Evolutionary conservation across 2,329 filamentous ascomycete species (phyloP).

Genomic region (Pseudogymnoascus sp.): DNA sequence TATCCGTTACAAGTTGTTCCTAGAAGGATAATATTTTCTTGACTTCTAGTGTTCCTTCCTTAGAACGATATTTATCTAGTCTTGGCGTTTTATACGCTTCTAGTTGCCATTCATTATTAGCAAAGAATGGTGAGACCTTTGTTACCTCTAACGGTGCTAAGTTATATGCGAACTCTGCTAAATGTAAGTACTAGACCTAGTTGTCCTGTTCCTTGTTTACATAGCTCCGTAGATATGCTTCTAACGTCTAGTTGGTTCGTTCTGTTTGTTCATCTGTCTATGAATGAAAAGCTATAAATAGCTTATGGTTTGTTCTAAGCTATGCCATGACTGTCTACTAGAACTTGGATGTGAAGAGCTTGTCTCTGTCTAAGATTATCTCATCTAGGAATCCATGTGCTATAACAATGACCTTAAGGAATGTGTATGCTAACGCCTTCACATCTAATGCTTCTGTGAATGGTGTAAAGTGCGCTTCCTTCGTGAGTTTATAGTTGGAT

Average conservation of each 20-base stretch:
- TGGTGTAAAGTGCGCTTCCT: too few relatives aligned
- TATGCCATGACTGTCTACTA: neutral
- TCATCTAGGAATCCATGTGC: constrained; percentile 10
- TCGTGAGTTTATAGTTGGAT: too few relatives aligned
- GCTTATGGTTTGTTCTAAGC: constrained; percentile 9
- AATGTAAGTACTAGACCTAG: constrained; percentile 7
- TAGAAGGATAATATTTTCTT: neutral
- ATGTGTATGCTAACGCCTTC: neutral
- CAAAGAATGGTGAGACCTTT: neutral
- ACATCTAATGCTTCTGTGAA: too few relatives aligned
- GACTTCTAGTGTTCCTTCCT: too few relatives aligned
- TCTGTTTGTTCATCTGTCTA: constrained; percentile 10
- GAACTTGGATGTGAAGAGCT: constrained; percentile 14
- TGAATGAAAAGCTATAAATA: constrained; percentile 12
- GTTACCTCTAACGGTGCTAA: neutral
- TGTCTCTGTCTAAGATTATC: constrained; percentile 13
- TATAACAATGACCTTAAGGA: neutral
- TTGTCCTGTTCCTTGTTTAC: constrained; percentile 11
- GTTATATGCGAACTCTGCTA: constrained; percentile 12
- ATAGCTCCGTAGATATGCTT: constrained; percentile 11
- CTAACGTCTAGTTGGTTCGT: constrained; percentile 7
- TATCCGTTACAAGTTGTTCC: neutral
- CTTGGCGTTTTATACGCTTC: neutral
- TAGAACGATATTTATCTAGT: neutral
- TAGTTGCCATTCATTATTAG: constrained; percentile 8